A percentile compares a stretch with the other conserved stretches of the same genome.
These are phyloP conservation scores for Dioscorea cayenensis DNA, from an alignment of 116 monocot species.

Conservation along the genomic window DNA sequence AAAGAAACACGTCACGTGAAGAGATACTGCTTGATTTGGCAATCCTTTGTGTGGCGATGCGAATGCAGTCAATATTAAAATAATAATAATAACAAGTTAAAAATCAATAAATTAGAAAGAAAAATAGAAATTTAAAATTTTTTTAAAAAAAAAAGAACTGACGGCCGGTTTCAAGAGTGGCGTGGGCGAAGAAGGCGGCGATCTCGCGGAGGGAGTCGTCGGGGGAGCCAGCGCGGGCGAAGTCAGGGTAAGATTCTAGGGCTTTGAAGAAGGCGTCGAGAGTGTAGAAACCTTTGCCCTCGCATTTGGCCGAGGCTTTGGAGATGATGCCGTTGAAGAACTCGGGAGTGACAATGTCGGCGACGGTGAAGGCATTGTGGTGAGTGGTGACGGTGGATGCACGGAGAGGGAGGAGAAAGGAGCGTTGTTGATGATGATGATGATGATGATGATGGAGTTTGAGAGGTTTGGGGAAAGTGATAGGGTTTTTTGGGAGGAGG, in stretches of 20 bases:
- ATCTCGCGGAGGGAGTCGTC: slow-evolving; percentile 69
- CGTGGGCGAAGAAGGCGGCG: slow-evolving; percentile 87
- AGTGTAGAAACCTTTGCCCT: slow-evolving; percentile 47
- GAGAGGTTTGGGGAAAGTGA: too few species aligned
- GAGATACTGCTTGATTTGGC: too few species aligned
- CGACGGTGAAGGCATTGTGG: slow-evolving; percentile 19
- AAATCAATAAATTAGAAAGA: neutral
- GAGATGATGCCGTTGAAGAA: slow-evolving; percentile 55
- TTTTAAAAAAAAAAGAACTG: neutral
- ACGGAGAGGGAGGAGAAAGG: too few species aligned
- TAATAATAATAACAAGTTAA: too few species aligned
- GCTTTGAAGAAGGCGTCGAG: slow-evolving; percentile 42
- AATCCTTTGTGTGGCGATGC: too few species aligned
- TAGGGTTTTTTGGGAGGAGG: too few species aligned
- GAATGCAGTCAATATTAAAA: too few species aligned
- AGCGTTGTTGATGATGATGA: too few species aligned
- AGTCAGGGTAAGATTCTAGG: slow-evolving; percentile 14
- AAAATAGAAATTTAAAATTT: neutral
- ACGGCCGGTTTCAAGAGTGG: slow-evolving; percentile 71
- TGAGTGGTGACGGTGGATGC: neutral
- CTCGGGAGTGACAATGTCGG: slow-evolving; percentile 37
- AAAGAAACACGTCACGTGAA: too few species aligned
- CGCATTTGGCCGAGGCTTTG: slow-evolving; percentile 28
- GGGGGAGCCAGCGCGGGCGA: slow-evolving; percentile 31
- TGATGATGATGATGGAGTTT: too few species aligned